Evolutionary conservation across 306 rosid genomes (phyloP).

Genomic region (Trifolium repens): DNA sequence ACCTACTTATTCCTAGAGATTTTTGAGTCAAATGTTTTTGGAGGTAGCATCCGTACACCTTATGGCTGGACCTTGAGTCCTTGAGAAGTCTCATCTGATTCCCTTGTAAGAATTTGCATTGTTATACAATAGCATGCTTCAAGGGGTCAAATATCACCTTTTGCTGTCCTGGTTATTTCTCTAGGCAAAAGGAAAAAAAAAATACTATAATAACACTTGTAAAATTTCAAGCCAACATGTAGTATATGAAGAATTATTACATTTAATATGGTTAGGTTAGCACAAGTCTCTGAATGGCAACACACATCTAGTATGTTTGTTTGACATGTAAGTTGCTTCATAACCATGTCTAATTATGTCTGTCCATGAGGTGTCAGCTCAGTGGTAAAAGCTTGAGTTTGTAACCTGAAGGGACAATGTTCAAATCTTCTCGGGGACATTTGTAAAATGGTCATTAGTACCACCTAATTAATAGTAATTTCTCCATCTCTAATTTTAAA

Average conservation of each 20-base stretch:
- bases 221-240: slow-evolving; percentile 13
- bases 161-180: slow-evolving; percentile 9
- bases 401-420: too few species aligned
- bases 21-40: too few species aligned
- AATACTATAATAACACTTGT: neutral
- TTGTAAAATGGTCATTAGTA: too few species aligned
- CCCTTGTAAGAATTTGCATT: slow-evolving; percentile 23
- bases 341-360: neutral
- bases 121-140: slow-evolving; percentile 17
- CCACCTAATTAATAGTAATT: too few species aligned
- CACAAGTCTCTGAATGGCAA: neutral
- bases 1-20: too few species aligned
- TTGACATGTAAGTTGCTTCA: slow-evolving; percentile 27
- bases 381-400: too few species aligned
- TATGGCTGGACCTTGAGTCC: slow-evolving; percentile 23
- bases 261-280: neutral
- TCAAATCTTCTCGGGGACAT: too few species aligned
- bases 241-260: neutral
- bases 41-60: slow-evolving; percentile 27
- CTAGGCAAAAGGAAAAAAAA: neutral
- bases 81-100: slow-evolving; percentile 13
- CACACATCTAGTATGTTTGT: slow-evolving; percentile 17
- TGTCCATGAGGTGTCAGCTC: too few species aligned
- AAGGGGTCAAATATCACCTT: slow-evolving; percentile 15
- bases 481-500: too few species aligned